Evolutionary conservation across 2,329 filamentous ascomycete genomes (phyloP), one percentile per base, ranked within the genome.

Genomic region (Orbilia ellipsospora): DNA sequence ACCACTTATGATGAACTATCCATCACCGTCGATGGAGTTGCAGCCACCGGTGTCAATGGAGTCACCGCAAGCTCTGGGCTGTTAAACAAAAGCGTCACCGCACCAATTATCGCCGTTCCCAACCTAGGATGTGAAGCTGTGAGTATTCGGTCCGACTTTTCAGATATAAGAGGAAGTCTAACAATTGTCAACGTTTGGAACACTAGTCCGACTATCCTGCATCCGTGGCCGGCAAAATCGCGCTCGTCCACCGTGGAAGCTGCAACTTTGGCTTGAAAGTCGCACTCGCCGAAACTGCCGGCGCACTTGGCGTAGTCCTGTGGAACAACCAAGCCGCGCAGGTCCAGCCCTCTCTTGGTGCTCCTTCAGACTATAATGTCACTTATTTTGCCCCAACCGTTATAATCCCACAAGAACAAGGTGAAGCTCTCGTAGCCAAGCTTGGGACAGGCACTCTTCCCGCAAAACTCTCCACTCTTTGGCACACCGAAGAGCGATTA

Each of bases 191-290:
- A 64, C 16, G 12, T 36, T 8, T n/a, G 6, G 18, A 44, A 45
- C 74, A 73, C 10, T 64, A 79, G 77, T 78, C 82, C 12, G 87
- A 90, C 80, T 90, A 84, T 80, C 86, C 88, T 0, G 81, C 83
- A 1, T 83, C 83, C 15, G 82, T 88, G 13, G 78, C 83, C 2
- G 88, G 86, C 44, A 86, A 84, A 18, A 85, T 91, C 54, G 89
- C 88, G 4, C 83, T 91, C 20, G 84, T 90, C 64, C 84, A 84
- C 4, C 86, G 89, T 78, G 89, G 89, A 66, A 82, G 79, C 0
- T 91, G 89, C 80, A 78, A 84, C 15, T 91, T 90, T 68, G 85
- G 83, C 6, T 79, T 84, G 20, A 91, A 91, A 83, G 84, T 87
- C 5, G 81, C 84, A 44, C 82, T 85, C 16, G 89, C 88, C 23